Evolutionary conservation across 805 yeast species (phyloP).

Genomic region (Maudiozyma bulderi): DNA sequence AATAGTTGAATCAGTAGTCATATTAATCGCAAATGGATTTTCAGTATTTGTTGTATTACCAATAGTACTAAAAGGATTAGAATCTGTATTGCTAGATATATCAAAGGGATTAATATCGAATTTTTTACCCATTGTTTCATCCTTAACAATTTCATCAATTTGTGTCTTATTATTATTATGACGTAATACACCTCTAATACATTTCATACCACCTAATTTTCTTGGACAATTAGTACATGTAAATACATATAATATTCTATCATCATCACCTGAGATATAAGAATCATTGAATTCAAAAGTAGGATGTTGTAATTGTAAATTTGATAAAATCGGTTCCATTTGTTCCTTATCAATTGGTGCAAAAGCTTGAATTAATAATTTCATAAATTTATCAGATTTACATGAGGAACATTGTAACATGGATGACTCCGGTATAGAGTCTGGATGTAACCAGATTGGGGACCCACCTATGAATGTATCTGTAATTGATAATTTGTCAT

Average conservation of each 20-base stretch:
- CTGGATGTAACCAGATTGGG: constrained; percentile 60
- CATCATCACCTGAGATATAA: constrained; percentile 47
- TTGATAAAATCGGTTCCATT: constrained; percentile 14
- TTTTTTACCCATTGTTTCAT: constrained; percentile 34
- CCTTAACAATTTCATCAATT: constrained; percentile 36
- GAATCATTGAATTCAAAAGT: constrained; percentile 2
- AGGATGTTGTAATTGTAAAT: constrained; percentile 2
- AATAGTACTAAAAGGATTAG: constrained; percentile 15
- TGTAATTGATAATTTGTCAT: constrained; percentile 38
- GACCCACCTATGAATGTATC: constrained; percentile 80
- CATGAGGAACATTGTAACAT: constrained; percentile 61
- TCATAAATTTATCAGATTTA: constrained; percentile 38
- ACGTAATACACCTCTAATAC: constrained; percentile 64
- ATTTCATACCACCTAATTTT: constrained; percentile 60
- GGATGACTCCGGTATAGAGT: constrained; percentile 46
- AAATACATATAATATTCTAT: constrained; percentile 72
- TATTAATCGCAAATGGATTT: constrained; percentile 1
- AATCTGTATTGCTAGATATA: constrained; percentile 9
- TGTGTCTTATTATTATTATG: constrained; percentile 41
- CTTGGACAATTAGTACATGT: constrained; percentile 68
- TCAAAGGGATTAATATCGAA: constrained; percentile 31
- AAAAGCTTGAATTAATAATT: constrained; percentile 66
- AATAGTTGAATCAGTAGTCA: background rate
- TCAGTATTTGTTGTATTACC: background rate
- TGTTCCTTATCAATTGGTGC: constrained; percentile 53